Evolutionary conservation across 257 asterid species (phyloP).

Genomic region (Thymus mandschuricus): DNA sequence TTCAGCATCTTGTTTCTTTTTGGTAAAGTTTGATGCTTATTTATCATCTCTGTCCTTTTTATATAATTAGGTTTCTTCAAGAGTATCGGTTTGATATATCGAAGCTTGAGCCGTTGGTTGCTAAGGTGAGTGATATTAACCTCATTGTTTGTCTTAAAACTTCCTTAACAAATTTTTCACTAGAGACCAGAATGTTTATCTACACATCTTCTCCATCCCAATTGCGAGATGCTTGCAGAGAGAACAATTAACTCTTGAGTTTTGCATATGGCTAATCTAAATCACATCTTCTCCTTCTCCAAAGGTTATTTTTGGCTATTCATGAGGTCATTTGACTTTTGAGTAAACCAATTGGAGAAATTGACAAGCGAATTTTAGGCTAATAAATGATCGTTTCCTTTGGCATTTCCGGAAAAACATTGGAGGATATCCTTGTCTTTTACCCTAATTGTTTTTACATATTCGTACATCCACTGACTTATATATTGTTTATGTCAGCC

Average conservation of each 20-base stretch:
- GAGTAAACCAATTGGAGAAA: neutral
- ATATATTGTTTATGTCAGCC: slow-evolving; percentile 54
- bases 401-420: neutral
- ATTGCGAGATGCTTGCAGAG: neutral
- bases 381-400: neutral
- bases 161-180: slow-evolving; percentile 9
- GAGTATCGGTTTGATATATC: slow-evolving; percentile 89
- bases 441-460: neutral
- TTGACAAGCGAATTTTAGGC: neutral
- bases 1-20: neutral
- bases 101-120: slow-evolving; percentile 91
- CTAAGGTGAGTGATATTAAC: slow-evolving; percentile 61
- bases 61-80: slow-evolving; percentile 55
- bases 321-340: neutral
- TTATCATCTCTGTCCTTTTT: neutral
- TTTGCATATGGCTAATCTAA: neutral
- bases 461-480: slow-evolving; percentile 8
- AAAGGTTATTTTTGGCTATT: neutral
- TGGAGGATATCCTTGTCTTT: neutral
- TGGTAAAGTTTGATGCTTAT: slow-evolving; percentile 6
- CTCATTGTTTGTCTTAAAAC: slow-evolving; percentile 23
- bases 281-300: neutral
- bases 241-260: neutral
- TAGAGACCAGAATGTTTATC: neutral
- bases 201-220: neutral